phyloP scores from a whole-genome alignment of 2,329 filamentous ascomycete species.

The Talaromyces sp. region DNA sequence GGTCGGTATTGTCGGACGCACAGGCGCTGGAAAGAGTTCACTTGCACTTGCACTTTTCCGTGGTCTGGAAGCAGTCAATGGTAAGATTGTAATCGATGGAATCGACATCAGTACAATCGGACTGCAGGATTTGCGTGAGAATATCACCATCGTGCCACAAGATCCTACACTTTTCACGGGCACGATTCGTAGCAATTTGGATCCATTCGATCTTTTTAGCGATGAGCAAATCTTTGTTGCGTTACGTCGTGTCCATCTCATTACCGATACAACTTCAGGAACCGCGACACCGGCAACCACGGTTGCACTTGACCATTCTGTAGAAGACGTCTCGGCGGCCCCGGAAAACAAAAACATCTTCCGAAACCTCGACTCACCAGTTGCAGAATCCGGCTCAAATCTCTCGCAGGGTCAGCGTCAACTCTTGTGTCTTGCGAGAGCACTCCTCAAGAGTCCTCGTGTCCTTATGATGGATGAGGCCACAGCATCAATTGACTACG shows the following conservation, averaged over 20 bases:
- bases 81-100: constrained; percentile 84
- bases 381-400: constrained; percentile 89
- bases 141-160: constrained; percentile 96
- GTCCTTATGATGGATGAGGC: constrained; percentile 99
- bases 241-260: constrained; percentile 82
- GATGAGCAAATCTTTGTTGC: constrained; percentile 88
- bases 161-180: constrained; percentile 89
- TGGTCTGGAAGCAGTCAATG: constrained; percentile 82
- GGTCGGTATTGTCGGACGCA: constrained; percentile 92
- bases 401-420: constrained; percentile 95
- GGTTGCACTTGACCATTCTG: constrained; percentile 24
- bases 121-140: constrained; percentile 85
- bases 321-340: constrained; percentile 24
- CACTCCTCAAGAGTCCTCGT: constrained; percentile 83
- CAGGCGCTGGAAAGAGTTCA: constrained; percentile 94
- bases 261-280: constrained; percentile 46
- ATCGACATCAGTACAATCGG: constrained; percentile 89
- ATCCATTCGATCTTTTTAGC: constrained; percentile 84
- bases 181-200: constrained; percentile 85
- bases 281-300: constrained; percentile 33
- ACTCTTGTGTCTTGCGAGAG: constrained; percentile 86
- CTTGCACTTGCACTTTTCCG: constrained; percentile 90
- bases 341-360: constrained; percentile 92
- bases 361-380: constrained; percentile 74
- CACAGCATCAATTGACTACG: constrained; percentile 95